Percentiles rank a stretch among this genome's conserved stretches.
Evolutionary conservation across 2,329 filamentous ascomycete genomes (phyloP).

Genomic region (Talaromyces pinophilus): DNA sequence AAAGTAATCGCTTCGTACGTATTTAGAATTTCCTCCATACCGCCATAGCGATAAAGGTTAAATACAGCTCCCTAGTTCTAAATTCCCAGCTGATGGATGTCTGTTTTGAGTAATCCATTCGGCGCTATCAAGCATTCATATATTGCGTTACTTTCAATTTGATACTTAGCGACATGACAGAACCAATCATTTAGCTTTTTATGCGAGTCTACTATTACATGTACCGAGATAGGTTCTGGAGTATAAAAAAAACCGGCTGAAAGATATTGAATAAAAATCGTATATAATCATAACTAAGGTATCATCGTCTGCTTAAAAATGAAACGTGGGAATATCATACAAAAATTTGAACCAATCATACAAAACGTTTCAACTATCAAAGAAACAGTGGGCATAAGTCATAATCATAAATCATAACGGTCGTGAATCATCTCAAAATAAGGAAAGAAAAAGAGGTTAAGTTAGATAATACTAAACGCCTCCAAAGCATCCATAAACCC

Average conservation of each 20-base stretch:
- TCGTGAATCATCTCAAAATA: neutral
- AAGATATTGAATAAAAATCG: neutral
- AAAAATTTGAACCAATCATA: neutral
- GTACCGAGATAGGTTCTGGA: neutral
- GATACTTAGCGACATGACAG: neutral
- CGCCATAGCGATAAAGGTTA: too few relatives aligned
- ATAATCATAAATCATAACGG: neutral
- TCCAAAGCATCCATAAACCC: conserved; percentile 46
- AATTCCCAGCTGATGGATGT: neutral
- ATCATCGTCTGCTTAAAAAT: neutral
- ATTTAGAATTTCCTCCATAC: neutral
- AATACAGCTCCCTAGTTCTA: neutral
- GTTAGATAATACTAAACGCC: conserved; percentile 29
- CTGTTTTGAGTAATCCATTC: conserved; percentile 12
- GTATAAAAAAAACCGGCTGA: neutral
- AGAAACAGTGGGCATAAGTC: neutral
- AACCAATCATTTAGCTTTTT: neutral
- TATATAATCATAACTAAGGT: neutral
- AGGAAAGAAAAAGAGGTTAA: neutral
- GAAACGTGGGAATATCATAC: conserved; percentile 1
- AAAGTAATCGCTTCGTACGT: too few relatives aligned
- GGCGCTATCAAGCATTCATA: neutral
- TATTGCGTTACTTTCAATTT: neutral
- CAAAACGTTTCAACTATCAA: neutral
- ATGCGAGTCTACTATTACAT: neutral